A percentile compares a stretch with the other conserved stretches of the same genome.
Evolutionary conservation across 2,329 filamentous ascomycete species (phyloP).

Genomic region (Botrytis medusae): DNA sequence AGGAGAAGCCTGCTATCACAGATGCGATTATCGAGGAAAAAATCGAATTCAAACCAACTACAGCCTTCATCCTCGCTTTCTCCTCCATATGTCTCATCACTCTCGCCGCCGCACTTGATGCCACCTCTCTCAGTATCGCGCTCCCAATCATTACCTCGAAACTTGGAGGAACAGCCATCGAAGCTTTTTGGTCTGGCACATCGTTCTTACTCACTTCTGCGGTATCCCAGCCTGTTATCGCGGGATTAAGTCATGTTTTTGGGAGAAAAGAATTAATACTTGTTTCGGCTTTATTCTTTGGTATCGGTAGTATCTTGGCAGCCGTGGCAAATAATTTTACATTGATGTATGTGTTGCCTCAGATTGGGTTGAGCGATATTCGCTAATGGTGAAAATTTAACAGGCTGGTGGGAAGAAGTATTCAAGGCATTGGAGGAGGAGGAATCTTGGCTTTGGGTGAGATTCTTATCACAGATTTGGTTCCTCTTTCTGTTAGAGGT

Average conservation of each 20-base stretch:
- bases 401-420: conserved; percentile 43
- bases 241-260: conserved; percentile 44
- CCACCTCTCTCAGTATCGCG: conserved; percentile 64
- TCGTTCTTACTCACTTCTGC: conserved; percentile 67
- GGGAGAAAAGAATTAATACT: conserved; percentile 42
- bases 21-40: neutral
- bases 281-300: conserved; percentile 40
- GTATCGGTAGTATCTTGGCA: conserved; percentile 43
- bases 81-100: conserved; percentile 47
- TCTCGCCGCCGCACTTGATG: conserved; percentile 64
- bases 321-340: conserved; percentile 43
- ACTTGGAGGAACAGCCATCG: conserved; percentile 53
- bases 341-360: conserved; percentile 30
- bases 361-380: neutral
- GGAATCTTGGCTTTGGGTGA: conserved; percentile 50
- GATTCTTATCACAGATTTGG: conserved; percentile 49
- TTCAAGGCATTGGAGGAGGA: conserved; percentile 54
- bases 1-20: neutral
- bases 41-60: conserved; percentile 32
- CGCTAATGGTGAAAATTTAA: neutral
- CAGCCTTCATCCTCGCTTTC: conserved; percentile 35
- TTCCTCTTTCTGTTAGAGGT: conserved; percentile 46
- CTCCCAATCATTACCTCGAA: conserved; percentile 54
- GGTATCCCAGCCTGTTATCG: conserved; percentile 54
- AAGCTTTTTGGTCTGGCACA: conserved; percentile 72